Evolutionary conservation across 148 eudicot species (phyloP).

Genomic region (Nyssa sinensis): DNA sequence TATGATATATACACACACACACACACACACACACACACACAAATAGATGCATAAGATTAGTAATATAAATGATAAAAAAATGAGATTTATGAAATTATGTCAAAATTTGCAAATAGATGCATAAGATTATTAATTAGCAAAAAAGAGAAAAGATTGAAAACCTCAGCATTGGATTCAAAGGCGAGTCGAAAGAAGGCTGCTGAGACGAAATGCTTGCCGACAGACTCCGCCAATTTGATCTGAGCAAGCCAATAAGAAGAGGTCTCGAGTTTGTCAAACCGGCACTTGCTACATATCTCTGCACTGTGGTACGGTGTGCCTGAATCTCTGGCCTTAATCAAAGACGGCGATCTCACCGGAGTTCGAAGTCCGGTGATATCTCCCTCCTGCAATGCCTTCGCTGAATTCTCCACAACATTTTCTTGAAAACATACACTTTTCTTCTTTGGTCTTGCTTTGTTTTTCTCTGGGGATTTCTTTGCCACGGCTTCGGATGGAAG

Average conservation of each 20-base stretch:
- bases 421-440: slow-evolving; percentile 31
- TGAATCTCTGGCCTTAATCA: slow-evolving; percentile 18
- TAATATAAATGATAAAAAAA: too few species aligned
- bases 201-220: slow-evolving; percentile 46
- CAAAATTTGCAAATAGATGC: too few species aligned
- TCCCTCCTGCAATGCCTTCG: neutral
- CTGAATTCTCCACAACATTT: slow-evolving; percentile 4
- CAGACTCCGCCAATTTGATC: slow-evolving; percentile 42
- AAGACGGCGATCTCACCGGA: slow-evolving; percentile 23
- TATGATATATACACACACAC: too few species aligned
- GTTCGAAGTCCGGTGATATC: slow-evolving; percentile 19
- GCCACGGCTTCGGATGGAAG: neutral
- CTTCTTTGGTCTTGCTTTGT: slow-evolving; percentile 13
- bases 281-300: slow-evolving; percentile 45
- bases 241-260: slow-evolving; percentile 52
- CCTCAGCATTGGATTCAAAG: slow-evolving; percentile 49
- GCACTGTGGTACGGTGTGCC: slow-evolving; percentile 44
- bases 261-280: slow-evolving; percentile 48
- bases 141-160: neutral
- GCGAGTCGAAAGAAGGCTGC: slow-evolving; percentile 45
- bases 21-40: too few species aligned
- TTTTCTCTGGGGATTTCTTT: slow-evolving; percentile 12
- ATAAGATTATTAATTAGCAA: too few species aligned
- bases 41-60: neutral
- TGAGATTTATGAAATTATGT: too few species aligned